A percentile compares a stretch with the other conserved stretches of the same genome.
Conservation (phyloP, 208 protist genomes). For the Borovskyia barvae region DNA sequence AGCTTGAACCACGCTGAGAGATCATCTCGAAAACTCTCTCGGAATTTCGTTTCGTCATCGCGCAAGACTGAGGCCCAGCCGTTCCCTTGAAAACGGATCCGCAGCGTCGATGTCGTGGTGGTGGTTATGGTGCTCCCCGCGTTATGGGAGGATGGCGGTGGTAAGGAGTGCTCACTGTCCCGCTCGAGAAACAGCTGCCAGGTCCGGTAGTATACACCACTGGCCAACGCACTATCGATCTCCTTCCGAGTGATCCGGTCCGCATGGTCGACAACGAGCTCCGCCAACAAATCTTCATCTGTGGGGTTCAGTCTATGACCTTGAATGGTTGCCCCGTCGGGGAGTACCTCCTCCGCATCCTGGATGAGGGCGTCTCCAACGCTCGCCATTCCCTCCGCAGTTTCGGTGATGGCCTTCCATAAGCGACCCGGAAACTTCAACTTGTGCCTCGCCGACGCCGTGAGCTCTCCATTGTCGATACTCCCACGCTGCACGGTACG, state of each 20-base stretch:
- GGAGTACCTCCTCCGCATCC: too few species aligned
- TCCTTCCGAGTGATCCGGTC: not conserved
- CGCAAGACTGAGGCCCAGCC: conserved; percentile 13
- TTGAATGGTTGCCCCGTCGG: too few species aligned
- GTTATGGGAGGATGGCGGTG: not conserved
- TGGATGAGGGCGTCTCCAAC: too few species aligned
- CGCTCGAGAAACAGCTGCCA: conserved; percentile 9
- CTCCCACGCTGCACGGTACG: not conserved
- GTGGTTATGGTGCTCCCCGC: not conserved
- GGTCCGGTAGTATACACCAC: conserved; percentile 17
- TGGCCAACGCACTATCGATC: conserved; percentile 19
- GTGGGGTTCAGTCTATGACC: too few species aligned
- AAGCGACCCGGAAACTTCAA: too few species aligned
- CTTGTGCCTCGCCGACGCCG: too few species aligned
- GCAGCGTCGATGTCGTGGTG: not conserved
- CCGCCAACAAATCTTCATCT: conserved; percentile 25
- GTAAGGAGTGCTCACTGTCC: too few species aligned
- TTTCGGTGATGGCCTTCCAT: too few species aligned
- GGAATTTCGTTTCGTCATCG: conserved; percentile 25
- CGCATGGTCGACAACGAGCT: conserved; percentile 30
- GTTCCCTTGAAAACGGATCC: conserved; percentile 17
- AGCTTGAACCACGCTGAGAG: conserved; percentile 19
- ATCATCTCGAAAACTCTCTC: conserved; percentile 38
- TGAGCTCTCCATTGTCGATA: too few species aligned
- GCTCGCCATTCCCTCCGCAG: too few species aligned